Evolutionary conservation across 768 basidiomycete species (phyloP), one percentile per base, ranked within the genome.

Genomic region (Suillus luteus): DNA sequence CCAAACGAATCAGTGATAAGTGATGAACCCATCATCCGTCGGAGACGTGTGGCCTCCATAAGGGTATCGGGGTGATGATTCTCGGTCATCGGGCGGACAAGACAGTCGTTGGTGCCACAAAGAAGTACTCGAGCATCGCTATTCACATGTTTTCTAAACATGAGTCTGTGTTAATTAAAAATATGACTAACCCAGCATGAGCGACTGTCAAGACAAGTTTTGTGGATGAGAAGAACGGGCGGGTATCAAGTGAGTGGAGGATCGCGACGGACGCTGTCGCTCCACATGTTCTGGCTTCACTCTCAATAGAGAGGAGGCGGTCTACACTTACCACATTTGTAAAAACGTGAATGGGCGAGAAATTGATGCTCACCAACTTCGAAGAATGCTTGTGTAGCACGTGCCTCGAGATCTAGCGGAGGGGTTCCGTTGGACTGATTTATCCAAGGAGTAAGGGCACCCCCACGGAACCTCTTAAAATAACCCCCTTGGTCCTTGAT

Each of bases 1-100:
- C 96, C 96, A 70, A 93, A 99, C 6, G 94, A 95, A 73, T 99
- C 96, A 2, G 92, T 92, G 51, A 97, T 91, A 33, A 96, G 76
- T 3, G 92, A 90, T 10, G 90, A 89, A 12, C 95, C 91, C 87
- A 93, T 95, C 86, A 95, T 92, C 61, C 92, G 84, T 38, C 96
- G 85, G 61, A 99, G 78, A 51, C 97, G 83, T 51, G 86, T 87
- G 37, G 92, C 86, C 74, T 99, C 97, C 11, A 92, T 82, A 40
- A 88, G 88, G 27, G 93, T 85, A 69, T 99, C 96, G n/a, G 95
- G 91, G 73, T 98, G 96, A 72, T 99, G 97, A 35, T 86, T 89
- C 78, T 98, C 94, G 0, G 97, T 97, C 85, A 99, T 91, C 1
- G 93, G 85, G 54, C 84, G 78, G n/a, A 89, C 92, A 52, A 81